Conservation (phyloP, 768 basidiomycete genomes). For the Clitopilus hobsonii region DNA sequence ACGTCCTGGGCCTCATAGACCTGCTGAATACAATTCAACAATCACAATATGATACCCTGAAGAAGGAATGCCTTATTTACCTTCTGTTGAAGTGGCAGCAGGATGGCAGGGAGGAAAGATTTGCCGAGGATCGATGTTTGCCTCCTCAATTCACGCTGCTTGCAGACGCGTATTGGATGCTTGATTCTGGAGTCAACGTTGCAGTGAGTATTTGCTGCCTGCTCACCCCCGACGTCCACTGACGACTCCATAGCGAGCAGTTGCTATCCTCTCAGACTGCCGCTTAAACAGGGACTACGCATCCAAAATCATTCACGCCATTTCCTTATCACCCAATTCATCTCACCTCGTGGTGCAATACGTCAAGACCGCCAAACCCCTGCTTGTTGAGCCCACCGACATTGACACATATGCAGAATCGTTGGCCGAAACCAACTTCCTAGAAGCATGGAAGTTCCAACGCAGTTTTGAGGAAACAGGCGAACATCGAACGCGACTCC, state of each 20-base stretch:
- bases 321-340: conserved; percentile 45
- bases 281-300: conserved; percentile 74
- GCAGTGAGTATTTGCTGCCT: conserved; percentile 41
- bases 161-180: conserved; percentile 82
- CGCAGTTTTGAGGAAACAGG: conserved; percentile 61
- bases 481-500: conserved; percentile 46
- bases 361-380: conserved; percentile 70
- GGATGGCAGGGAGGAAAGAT: conserved; percentile 51
- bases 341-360: conserved; percentile 64
- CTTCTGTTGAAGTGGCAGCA: conserved; percentile 78
- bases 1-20: conserved; percentile 44
- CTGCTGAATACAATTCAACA: conserved; percentile 58
- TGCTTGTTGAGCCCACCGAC: conserved; percentile 63
- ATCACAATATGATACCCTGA: conserved; percentile 67
- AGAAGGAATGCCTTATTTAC: conserved; percentile 78
- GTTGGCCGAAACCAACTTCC: conserved; percentile 56
- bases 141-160: conserved; percentile 72
- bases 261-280: conserved; percentile 67
- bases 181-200: conserved; percentile 67
- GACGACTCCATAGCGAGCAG: conserved; percentile 47
- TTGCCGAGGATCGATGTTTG: conserved; percentile 54
- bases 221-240: too few relatives aligned
- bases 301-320: conserved; percentile 71
- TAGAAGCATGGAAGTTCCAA: conserved; percentile 75
- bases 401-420: conserved; percentile 68